These are phyloP conservation scores for Gelatoporia subvermispora DNA, from an alignment of 768 basidiomycete genomes.

Conservation along the genomic window DNA sequence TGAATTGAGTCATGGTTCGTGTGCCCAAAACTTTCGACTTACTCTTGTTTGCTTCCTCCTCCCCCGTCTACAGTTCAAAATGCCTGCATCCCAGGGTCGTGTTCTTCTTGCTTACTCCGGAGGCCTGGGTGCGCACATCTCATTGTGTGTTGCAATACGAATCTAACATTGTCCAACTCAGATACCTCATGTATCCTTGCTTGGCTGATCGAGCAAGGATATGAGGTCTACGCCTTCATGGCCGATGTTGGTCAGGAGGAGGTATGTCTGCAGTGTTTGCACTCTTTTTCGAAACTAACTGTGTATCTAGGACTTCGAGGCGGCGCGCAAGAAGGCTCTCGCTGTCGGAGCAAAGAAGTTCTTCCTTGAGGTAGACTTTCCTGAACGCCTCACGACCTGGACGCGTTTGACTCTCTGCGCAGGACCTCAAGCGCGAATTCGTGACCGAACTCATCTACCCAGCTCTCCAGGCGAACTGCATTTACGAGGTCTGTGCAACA, in stretches of 20 bases:
- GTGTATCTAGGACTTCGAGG: constrained; percentile 74
- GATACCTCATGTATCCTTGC: constrained; percentile 99
- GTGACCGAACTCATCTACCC: constrained; percentile 96
- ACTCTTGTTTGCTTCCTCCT: neutral
- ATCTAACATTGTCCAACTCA: constrained; percentile 24
- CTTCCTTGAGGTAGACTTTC: constrained; percentile 72
- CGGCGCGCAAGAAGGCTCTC: constrained; percentile 86
- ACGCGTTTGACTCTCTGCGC: neutral
- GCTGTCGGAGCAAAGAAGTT: constrained; percentile 94
- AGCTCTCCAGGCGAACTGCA: constrained; percentile 96
- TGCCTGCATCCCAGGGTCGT: constrained; percentile 58
- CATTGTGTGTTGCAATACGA: neutral
- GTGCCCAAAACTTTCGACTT: neutral
- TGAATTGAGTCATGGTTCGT: too few species aligned
- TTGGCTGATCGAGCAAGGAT: constrained; percentile 97
- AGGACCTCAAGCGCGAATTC: constrained; percentile 95
- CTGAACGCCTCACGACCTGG: neutral
- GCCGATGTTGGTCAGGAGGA: constrained; percentile 93
- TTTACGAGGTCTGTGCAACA: constrained; percentile 74
- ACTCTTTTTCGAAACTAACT: neutral
- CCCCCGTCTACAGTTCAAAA: constrained; percentile 4
- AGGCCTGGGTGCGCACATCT: constrained; percentile 74
- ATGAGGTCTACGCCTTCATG: constrained; percentile 97
- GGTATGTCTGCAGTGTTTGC: constrained; percentile 33
- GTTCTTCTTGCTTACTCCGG: constrained; percentile 98